Conservation (phyloP, 2,329 filamentous ascomycete genomes). For the Fusarium sp. region DNA sequence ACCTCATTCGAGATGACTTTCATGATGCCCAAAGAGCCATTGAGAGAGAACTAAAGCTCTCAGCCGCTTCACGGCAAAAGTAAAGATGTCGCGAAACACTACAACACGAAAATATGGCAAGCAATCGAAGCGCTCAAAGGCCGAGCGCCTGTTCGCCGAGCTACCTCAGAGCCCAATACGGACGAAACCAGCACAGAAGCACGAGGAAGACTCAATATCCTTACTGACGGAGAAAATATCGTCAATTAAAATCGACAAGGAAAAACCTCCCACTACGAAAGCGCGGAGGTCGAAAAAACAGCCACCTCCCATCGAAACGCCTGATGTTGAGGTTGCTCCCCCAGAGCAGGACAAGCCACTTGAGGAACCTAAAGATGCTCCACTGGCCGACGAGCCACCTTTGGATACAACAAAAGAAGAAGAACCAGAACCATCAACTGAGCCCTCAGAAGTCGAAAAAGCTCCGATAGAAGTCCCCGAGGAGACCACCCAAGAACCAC, state of each 20-base stretch:
- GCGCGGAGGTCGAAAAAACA: conserved; percentile 26
- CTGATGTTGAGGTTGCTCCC: conserved; percentile 12
- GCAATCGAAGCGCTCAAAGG: conserved; percentile 58
- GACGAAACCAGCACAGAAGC: conserved; percentile 29
- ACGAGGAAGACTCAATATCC: conserved; percentile 43
- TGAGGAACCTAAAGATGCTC: neutral
- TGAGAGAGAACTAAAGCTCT: neutral
- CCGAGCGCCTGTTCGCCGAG: conserved; percentile 63
- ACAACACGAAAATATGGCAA: conserved; percentile 65
- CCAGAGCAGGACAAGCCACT: conserved; percentile 8
- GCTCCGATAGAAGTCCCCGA: conserved; percentile 28
- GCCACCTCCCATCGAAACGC: conserved; percentile 10
- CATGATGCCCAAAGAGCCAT: conserved; percentile 2
- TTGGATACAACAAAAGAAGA: conserved; percentile 1
- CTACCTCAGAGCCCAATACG: conserved; percentile 63
- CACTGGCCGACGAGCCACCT: conserved; percentile 4
- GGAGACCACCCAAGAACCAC: conserved; percentile 38
- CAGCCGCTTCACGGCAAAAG: neutral
- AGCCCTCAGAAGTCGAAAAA: conserved; percentile 5
- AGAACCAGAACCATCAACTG: neutral
- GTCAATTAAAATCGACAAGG: conserved; percentile 45
- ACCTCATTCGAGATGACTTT: conserved; percentile 10
- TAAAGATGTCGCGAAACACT: conserved; percentile 59
- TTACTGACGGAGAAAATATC: conserved; percentile 52
- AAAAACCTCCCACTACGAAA: conserved; percentile 19